A percentile compares a stretch with the other conserved stretches of the same genome.
Conservation (phyloP, 352 stramenopile species). For the Phytophthora cryptogea region DNA sequence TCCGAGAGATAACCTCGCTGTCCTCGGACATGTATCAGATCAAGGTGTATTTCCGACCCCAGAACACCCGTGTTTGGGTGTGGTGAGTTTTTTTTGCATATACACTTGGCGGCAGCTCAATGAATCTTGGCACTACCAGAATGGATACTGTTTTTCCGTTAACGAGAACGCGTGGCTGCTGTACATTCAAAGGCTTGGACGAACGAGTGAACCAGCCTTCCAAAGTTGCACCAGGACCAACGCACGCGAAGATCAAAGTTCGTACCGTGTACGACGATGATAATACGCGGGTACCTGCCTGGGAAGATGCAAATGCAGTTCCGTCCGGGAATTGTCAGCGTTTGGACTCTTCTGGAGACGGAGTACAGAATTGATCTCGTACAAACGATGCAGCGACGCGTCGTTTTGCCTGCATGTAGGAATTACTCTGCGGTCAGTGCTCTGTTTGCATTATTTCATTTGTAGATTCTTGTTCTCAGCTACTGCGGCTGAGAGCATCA, state of each 20-base stretch:
- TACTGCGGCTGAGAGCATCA: slow-evolving; percentile 13
- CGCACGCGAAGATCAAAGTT: slow-evolving; percentile 2
- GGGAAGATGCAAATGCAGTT: neutral
- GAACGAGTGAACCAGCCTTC: slow-evolving; percentile 1
- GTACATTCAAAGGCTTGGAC: neutral
- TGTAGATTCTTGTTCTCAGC: slow-evolving; percentile 4
- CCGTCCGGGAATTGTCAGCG: slow-evolving; percentile 2
- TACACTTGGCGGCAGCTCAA: slow-evolving; percentile 9
- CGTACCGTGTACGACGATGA: neutral
- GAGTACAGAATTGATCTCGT: slow-evolving; percentile 7
- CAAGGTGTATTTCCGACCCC: slow-evolving; percentile 4
- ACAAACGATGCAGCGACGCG: neutral
- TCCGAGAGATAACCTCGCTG: slow-evolving; percentile 13
- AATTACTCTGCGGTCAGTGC: neutral
- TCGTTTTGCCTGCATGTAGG: neutral
- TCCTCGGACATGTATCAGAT: slow-evolving; percentile 14
- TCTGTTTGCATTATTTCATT: neutral
- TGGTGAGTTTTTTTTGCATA: slow-evolving; percentile 21
- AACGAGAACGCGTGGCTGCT: neutral
- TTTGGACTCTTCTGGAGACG: neutral
- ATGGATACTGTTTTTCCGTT: neutral
- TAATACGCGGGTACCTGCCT: slow-evolving; percentile 1
- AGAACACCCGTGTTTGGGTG: slow-evolving; percentile 9
- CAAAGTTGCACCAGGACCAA: slow-evolving; percentile 3
- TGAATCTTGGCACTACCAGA: neutral